These are phyloP conservation scores for Aristolochia californica DNA, from an alignment of 164 flowering plant genomes.

Conservation along the genomic window DNA sequence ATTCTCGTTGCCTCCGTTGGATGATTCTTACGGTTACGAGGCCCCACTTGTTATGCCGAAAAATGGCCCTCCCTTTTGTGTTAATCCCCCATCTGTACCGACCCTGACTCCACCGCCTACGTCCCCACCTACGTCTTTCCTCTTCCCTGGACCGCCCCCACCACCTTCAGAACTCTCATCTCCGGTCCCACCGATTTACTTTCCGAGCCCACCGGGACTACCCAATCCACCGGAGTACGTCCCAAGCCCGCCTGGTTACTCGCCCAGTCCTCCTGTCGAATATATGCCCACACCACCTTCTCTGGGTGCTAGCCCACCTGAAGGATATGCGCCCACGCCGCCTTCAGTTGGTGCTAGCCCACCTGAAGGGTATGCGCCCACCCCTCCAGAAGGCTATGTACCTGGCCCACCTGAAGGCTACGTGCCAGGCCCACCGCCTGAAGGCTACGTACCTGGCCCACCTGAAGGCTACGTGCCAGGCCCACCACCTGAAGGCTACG, in stretches of 20 bases:
- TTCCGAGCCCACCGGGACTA: conserved; percentile 7
- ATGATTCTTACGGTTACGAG: conserved; percentile 20
- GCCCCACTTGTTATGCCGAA: conserved; percentile 38
- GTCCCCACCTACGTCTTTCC: conserved; percentile 18
- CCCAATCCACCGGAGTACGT: conserved; percentile 4
- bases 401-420: conserved; percentile 12
- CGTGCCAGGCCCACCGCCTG: conserved; percentile 26
- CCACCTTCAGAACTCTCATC: conserved; percentile 24
- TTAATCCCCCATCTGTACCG: conserved; percentile 41
- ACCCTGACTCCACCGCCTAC: conserved; percentile 35
- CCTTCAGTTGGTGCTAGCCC: conserved; percentile 16
- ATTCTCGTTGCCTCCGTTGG: conserved; percentile 46
- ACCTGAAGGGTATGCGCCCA: conserved; percentile 10
- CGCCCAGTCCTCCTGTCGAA: conserved; percentile 9
- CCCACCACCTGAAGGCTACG: conserved; percentile 26
- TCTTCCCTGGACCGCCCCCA: conserved; percentile 21
- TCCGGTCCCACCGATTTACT: conserved; percentile 28
- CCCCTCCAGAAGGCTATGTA: conserved; percentile 8
- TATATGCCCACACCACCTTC: conserved; percentile 10
- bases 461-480: conserved; percentile 14
- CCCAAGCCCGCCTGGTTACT: conserved; percentile 2
- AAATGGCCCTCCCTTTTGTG: conserved; percentile 45
- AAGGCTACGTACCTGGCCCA: conserved; percentile 10
- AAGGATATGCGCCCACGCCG: conserved; percentile 11
- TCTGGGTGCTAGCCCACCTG: conserved; percentile 19